These are phyloP conservation scores for Penicillium thymicola DNA, from an alignment of 2,329 filamentous ascomycete species.

Conservation along the genomic window DNA sequence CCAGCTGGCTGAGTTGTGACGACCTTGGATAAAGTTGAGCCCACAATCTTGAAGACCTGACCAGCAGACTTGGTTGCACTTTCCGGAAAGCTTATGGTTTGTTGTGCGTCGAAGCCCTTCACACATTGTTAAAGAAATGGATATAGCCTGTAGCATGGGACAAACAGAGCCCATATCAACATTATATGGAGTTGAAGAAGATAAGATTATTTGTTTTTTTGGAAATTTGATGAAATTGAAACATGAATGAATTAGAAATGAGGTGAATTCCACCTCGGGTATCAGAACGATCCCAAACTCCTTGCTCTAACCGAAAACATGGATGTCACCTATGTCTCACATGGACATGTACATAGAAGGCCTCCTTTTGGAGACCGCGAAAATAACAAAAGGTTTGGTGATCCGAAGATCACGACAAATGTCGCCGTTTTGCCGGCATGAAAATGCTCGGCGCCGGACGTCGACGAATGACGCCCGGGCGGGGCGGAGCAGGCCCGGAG, in stretches of 20 bases:
- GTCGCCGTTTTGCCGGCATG: constrained; percentile 32
- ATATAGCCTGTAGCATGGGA: neutral
- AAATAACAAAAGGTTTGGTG: neutral
- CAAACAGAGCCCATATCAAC: neutral
- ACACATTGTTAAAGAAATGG: neutral
- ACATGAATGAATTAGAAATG: neutral
- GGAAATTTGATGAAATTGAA: neutral
- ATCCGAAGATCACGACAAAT: constrained; percentile 15
- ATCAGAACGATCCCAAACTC: neutral
- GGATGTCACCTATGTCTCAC: neutral
- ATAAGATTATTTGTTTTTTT: neutral
- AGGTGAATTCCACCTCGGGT: constrained; percentile 3
- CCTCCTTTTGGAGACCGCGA: neutral
- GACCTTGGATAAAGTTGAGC: neutral
- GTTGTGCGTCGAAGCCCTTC: neutral
- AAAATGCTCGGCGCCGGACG: constrained; percentile 32
- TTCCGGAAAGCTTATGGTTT: neutral
- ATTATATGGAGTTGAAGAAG: neutral
- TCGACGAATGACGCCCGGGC: constrained; percentile 27
- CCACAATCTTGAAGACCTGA: neutral
- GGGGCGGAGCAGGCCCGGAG: constrained; percentile 11
- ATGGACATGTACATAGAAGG: neutral
- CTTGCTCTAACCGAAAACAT: neutral
- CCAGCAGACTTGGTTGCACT: neutral
- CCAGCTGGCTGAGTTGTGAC: neutral